Conservation (phyloP, 768 basidiomycete species). For the Tylopilus vinaceipallidus region DNA sequence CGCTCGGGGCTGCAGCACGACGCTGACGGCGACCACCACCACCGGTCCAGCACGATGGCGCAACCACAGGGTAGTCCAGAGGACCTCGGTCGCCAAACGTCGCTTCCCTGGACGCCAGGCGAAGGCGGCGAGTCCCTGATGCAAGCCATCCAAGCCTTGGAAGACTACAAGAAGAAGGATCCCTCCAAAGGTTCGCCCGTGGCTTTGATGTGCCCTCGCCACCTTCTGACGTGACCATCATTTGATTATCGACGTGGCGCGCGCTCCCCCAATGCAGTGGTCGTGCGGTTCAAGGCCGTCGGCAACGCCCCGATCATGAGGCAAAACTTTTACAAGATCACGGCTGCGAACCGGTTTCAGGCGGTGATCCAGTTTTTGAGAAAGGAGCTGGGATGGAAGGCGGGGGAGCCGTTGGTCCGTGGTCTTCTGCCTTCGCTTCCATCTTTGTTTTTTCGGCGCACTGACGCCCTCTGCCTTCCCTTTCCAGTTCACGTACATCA, state of each 20-base stretch:
- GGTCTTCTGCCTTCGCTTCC: neutral
- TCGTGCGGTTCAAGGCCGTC: conserved; percentile 96
- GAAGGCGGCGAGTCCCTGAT: conserved; percentile 31
- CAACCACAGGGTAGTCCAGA: conserved; percentile 33
- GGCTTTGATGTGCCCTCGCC: too few species aligned
- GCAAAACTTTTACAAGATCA: conserved; percentile 98
- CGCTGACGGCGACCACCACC: conserved; percentile 2
- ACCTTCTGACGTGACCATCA: neutral
- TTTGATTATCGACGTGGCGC: neutral
- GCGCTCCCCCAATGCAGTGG: conserved; percentile 50
- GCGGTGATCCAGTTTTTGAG: conserved; percentile 92
- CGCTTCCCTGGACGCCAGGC: conserved; percentile 33
- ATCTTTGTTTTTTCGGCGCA: neutral
- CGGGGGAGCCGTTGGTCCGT: conserved; percentile 79
- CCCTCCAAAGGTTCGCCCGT: conserved; percentile 66
- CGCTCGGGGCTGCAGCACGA: neutral
- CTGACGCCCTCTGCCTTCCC: conserved; percentile 21
- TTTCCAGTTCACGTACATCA: conserved; percentile 71
- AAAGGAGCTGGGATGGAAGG: conserved; percentile 85
- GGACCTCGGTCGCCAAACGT: conserved; percentile 30
- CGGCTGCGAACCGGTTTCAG: conserved; percentile 90
- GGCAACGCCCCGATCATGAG: conserved; percentile 99
- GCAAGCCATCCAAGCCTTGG: conserved; percentile 70
- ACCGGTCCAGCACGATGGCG: conserved; percentile 22
- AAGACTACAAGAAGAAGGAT: conserved; percentile 86